These are phyloP conservation scores for Talaromyces liani DNA, from an alignment of 495 filamentous ascomycete genomes.

Conservation along the genomic window DNA sequence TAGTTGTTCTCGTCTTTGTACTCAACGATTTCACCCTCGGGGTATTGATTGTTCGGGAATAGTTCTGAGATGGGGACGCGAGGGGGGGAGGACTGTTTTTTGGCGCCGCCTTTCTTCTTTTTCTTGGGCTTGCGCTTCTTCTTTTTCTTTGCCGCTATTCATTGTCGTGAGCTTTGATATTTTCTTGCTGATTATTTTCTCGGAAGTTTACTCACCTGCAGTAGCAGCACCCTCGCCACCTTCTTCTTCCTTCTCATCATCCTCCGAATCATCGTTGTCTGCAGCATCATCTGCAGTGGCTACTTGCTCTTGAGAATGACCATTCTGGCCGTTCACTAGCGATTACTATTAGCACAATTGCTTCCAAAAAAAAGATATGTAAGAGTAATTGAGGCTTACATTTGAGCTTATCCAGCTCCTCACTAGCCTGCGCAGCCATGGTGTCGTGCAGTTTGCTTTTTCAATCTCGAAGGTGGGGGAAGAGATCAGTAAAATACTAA, in stretches of 20 bases:
- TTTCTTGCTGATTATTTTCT: no score
- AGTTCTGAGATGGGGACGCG: slow-evolving; percentile 67
- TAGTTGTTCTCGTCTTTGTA: slow-evolving; percentile 68
- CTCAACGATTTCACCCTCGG: slow-evolving; percentile 75
- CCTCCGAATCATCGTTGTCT: slow-evolving; percentile 62
- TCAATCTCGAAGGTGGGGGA: not conserved
- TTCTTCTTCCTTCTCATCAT: slow-evolving; percentile 47
- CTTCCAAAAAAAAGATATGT: not conserved
- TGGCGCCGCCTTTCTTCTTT: slow-evolving; percentile 59
- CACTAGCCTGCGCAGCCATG: slow-evolving; percentile 48
- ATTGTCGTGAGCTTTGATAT: not conserved
- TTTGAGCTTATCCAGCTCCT: slow-evolving; percentile 46
- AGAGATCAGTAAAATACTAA: not conserved
- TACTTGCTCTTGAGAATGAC: slow-evolving; percentile 29
- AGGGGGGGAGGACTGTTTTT: slow-evolving; percentile 69
- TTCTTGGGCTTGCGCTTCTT: slow-evolving; percentile 73
- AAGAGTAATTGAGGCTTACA: slow-evolving; percentile 22
- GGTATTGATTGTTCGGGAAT: slow-evolving; percentile 68
- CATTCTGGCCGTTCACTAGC: slow-evolving; percentile 43
- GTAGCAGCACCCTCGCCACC: slow-evolving; percentile 31
- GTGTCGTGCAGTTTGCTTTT: slow-evolving; percentile 12
- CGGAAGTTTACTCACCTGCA: slow-evolving; percentile 28
- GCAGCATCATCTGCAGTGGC: slow-evolving; percentile 35
- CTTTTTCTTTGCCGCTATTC: slow-evolving; percentile 60
- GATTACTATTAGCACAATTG: not conserved